phyloP scores from a whole-genome alignment of 345 rosid genomes.

The Euphorbia tirucalli region DNA sequence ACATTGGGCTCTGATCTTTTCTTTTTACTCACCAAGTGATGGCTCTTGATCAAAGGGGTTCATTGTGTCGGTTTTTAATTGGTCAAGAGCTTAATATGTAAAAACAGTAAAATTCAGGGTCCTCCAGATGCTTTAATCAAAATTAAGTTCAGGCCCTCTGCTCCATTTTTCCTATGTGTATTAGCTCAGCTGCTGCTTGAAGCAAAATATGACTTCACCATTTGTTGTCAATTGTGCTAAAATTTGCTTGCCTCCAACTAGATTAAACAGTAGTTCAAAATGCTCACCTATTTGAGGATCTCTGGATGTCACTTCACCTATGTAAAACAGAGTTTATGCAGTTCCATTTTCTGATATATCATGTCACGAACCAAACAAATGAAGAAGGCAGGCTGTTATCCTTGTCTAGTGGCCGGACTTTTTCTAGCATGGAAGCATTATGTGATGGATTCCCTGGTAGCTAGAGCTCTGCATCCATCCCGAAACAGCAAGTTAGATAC shows the following conservation, averaged over 20 bases:
- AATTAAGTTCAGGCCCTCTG: too few species aligned
- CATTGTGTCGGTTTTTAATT: too few species aligned
- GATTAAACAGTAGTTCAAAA: neutral
- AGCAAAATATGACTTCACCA: neutral
- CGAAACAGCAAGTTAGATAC: neutral
- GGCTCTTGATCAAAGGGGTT: too few species aligned
- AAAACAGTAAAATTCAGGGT: too few species aligned
- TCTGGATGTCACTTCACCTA: neutral
- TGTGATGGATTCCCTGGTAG: constrained; percentile 36
- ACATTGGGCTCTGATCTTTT: too few species aligned
- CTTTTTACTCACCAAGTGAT: too few species aligned
- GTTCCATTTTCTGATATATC: neutral
- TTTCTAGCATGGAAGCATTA: constrained; percentile 12
- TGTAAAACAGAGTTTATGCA: neutral
- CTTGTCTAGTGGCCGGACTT: neutral
- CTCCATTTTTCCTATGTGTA: neutral
- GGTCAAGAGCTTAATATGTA: too few species aligned
- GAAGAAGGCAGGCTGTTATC: neutral
- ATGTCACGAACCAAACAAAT: neutral
- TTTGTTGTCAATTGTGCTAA: neutral
- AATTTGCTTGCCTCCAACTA: neutral
- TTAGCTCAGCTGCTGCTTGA: neutral
- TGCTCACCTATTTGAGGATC: neutral
- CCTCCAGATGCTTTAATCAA: too few species aligned
- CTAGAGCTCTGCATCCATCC: constrained; percentile 37